These are phyloP conservation scores for Colletotrichum kahawae DNA, from an alignment of 2,329 filamentous ascomycete species.

Conservation along the genomic window DNA sequence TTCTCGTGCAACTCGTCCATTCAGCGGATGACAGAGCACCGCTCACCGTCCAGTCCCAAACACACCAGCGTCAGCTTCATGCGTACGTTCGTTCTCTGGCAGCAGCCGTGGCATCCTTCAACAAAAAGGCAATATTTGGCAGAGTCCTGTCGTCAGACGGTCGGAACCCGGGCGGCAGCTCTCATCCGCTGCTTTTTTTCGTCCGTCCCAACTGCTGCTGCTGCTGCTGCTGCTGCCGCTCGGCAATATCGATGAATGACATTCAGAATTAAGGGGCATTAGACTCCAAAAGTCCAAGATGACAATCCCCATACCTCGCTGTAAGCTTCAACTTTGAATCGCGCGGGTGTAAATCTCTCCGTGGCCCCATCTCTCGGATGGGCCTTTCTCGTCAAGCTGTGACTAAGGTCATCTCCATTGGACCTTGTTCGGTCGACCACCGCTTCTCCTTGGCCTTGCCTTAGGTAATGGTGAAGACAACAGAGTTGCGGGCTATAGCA, in stretches of 20 bases:
- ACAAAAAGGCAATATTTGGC: background rate
- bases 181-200: slow-evolving; percentile 1
- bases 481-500: background rate
- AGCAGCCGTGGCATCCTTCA: background rate
- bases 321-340: background rate
- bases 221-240: background rate
- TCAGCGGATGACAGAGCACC: slow-evolving; percentile 17
- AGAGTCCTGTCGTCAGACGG: background rate
- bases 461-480: slow-evolving; percentile 11
- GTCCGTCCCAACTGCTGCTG: background rate
- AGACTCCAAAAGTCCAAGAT: background rate
- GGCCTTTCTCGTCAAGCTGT: background rate
- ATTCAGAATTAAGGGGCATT: background rate
- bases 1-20: background rate
- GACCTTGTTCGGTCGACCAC: background rate
- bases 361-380: background rate
- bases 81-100: background rate
- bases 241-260: background rate
- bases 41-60: background rate
- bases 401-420: background rate
- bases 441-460: background rate
- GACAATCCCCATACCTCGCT: background rate
- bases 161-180: background rate
- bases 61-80: slow-evolving; percentile 11
- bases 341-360: background rate